Conservation (phyloP, 2,329 filamentous ascomycete genomes). For the Neonectria sp. region DNA sequence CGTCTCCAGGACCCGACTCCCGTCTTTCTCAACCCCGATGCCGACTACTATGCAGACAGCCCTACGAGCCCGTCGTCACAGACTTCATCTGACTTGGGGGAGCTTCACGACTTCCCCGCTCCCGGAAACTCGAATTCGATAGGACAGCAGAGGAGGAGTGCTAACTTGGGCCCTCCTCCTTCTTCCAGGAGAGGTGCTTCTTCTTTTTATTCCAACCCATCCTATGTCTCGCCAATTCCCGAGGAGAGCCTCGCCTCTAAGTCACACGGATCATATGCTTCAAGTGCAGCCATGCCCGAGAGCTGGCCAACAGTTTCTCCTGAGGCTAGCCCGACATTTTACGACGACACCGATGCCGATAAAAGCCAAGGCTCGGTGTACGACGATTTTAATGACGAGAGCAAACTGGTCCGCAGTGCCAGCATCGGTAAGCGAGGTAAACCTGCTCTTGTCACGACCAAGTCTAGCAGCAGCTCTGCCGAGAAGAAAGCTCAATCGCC, state of each 20-base stretch:
- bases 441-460: slow-evolving; percentile 66
- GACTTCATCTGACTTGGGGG: slow-evolving; percentile 67
- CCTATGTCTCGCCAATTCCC: slow-evolving; percentile 81
- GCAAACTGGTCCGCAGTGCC: slow-evolving; percentile 71
- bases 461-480: slow-evolving; percentile 32
- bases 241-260: slow-evolving; percentile 75
- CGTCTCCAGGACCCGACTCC: slow-evolving; percentile 70
- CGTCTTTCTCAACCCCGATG: slow-evolving; percentile 57
- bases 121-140: slow-evolving; percentile 51
- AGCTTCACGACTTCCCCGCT: slow-evolving; percentile 73
- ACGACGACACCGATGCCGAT: slow-evolving; percentile 65
- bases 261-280: slow-evolving; percentile 77
- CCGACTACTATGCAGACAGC: slow-evolving; percentile 58
- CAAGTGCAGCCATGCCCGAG: slow-evolving; percentile 80
- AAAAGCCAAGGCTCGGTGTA: slow-evolving; percentile 58
- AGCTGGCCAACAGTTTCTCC: slow-evolving; percentile 72
- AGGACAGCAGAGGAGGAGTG: slow-evolving; percentile 61
- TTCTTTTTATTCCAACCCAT: slow-evolving; percentile 76
- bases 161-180: slow-evolving; percentile 72
- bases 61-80: slow-evolving; percentile 63
- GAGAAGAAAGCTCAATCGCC: slow-evolving; percentile 55
- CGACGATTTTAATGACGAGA: slow-evolving; percentile 68
- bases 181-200: slow-evolving; percentile 73
- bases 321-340: slow-evolving; percentile 61
- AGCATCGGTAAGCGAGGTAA: slow-evolving; percentile 74